A percentile compares a stretch with the other conserved stretches of the same genome.
Evolutionary conservation across 2,329 filamentous ascomycete genomes (phyloP).

Genomic region (Akanthomyces dipterigenus): DNA sequence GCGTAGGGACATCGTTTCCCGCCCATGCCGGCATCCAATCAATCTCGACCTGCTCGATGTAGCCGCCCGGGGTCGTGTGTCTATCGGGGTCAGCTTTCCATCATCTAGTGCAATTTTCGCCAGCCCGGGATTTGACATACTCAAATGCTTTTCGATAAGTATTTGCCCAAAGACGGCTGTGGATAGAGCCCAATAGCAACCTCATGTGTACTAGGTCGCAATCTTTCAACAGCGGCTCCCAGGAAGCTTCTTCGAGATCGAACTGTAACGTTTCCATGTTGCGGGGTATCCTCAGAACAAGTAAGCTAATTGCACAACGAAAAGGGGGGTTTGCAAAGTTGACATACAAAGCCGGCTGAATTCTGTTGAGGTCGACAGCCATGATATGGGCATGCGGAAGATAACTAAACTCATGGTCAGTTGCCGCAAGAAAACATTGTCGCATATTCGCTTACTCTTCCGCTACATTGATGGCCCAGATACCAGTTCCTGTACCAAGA

Average conservation of each 20-base stretch:
- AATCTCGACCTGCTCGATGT: constrained; percentile 83
- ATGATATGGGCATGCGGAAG: constrained; percentile 25
- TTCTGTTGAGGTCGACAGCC: constrained; percentile 33
- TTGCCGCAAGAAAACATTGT: not conserved
- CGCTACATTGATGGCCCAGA: constrained; percentile 85
- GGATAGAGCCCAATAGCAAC: constrained; percentile 70
- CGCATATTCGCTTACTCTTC: constrained; percentile 46
- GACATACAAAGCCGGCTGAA: constrained; percentile 33
- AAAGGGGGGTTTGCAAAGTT: not conserved
- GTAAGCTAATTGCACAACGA: constrained; percentile 14
- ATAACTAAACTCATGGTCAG: constrained; percentile 16
- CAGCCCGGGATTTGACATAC: constrained; percentile 35
- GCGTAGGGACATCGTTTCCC: constrained; percentile 51
- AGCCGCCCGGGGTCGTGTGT: constrained; percentile 72
- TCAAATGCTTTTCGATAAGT: constrained; percentile 65
- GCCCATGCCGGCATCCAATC: constrained; percentile 73
- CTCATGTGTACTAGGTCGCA: constrained; percentile 83
- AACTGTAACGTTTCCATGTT: constrained; percentile 51
- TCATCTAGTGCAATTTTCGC: not conserved
- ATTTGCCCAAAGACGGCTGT: constrained; percentile 57
- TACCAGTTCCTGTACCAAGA: constrained; percentile 80
- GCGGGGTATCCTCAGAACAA: constrained; percentile 56
- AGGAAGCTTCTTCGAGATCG: constrained; percentile 68
- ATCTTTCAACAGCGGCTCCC: constrained; percentile 42
- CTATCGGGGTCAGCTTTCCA: constrained; percentile 32